These are phyloP conservation scores for Paraurostyla sp. DNA, from an alignment of 73 alveolate genomes.

Conservation along the genomic window DNA sequence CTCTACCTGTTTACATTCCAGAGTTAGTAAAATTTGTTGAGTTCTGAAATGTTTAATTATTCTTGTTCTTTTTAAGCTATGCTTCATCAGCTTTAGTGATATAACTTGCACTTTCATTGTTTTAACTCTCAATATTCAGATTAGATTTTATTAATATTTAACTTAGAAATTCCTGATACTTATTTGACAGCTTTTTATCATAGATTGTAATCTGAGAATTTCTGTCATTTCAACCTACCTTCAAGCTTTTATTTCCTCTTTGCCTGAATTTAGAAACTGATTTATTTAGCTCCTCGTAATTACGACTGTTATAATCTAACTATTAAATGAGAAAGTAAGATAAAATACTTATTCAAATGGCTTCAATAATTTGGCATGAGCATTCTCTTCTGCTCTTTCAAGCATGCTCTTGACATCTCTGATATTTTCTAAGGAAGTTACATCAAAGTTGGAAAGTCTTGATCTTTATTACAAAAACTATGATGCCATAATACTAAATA, in stretches of 20 bases:
- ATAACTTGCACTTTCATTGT: no score
- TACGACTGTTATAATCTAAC: background rate
- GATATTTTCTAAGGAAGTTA: background rate
- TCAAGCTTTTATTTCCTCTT: background rate
- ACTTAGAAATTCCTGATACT: constrained; percentile 25
- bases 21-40: no score
- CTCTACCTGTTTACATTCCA: no score
- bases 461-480: no score
- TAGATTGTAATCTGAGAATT: background rate
- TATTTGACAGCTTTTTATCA: background rate
- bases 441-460: constrained; percentile 32
- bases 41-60: no score
- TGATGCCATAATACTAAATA: no score
- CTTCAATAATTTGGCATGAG: background rate
- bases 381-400: background rate
- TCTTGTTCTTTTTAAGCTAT: no score
- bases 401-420: constrained; percentile 29
- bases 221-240: background rate
- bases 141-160: no score
- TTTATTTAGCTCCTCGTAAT: background rate
- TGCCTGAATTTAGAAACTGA: constrained; percentile 25
- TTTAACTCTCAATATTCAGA: no score
- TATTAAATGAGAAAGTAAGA: no score
- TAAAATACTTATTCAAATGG: constrained; percentile 20
- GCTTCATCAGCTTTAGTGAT: no score